Conservation (phyloP, 805 yeast genomes). For the Barnettozyma vustinii region DNA sequence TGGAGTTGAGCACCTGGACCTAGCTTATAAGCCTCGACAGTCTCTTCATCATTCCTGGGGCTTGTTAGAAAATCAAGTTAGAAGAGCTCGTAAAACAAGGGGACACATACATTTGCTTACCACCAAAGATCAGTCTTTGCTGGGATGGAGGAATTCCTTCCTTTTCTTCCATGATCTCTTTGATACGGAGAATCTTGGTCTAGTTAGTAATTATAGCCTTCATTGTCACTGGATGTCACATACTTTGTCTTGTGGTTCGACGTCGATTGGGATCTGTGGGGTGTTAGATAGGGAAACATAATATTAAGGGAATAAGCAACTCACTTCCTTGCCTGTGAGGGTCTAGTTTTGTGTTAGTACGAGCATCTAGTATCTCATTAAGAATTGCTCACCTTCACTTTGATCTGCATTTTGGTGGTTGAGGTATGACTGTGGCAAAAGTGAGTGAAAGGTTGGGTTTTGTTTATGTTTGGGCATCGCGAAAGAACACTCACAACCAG, state of each 20-base stretch:
- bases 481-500: background rate
- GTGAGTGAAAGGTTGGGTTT: background rate
- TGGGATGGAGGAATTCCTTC: constrained; percentile 97
- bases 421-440: background rate
- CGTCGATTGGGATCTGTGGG: constrained; percentile 57
- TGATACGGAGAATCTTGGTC: constrained; percentile 56
- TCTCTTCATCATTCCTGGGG: constrained; percentile 62
- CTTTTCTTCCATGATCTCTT: constrained; percentile 89
- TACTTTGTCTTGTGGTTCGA: constrained; percentile 62
- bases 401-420: constrained; percentile 46
- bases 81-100: background rate
- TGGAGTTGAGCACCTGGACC: constrained; percentile 85
- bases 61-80: constrained; percentile 3
- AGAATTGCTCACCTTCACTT: constrained; percentile 45
- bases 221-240: constrained; percentile 17
- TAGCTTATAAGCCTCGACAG: constrained; percentile 68
- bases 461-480: background rate
- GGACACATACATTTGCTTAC: constrained; percentile 72
- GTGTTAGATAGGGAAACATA: constrained; percentile 8
- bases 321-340: constrained; percentile 71
- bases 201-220: constrained; percentile 22
- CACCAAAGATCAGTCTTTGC: constrained; percentile 85
- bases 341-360: constrained; percentile 34
- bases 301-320: constrained; percentile 17
- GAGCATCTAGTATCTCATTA: background rate